Base-by-base conservation (phyloP, 148 eudicot genomes). In the Pharnaceum exiguum region DNA sequence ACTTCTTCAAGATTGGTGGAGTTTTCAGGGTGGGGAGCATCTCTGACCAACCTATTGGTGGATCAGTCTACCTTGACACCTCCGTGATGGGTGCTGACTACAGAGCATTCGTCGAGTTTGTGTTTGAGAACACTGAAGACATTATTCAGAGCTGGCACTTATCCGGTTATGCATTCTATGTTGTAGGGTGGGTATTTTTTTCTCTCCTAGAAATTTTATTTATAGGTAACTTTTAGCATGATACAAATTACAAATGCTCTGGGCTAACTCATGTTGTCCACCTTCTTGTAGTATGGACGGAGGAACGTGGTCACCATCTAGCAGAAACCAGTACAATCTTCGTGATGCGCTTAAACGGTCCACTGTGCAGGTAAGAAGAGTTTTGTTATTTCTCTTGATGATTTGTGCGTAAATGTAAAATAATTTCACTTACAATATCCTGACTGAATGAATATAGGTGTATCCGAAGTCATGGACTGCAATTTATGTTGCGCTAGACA, bases 391-490 rank as follows among this genome's bases (percentile, higher is more conserved):
- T n/a, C n/a, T n/a, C n/a, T n/a, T n/a, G n/a, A n/a, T n/a, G 12
- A 19, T 37, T 9, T 61, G 38, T 23, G 8, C 11, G n/a, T 11
- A 22, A 0, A 10, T 25, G 10, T 5, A 13, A 56, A 28, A 8
- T 50, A 33, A 23, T n/a, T n/a, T n/a, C n/a, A 42, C 52, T 50
- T 7, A 23, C 15, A 8, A 21, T 3, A 13, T 5, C 18, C 26
- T 28, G 35, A 58, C 19, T 51, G 16, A 3, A 10, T 23, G 24
- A 65, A 57, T 51, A 73, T 62, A 91, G 98, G 98, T 93, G 10
- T 93, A 93, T 63, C 98, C 96, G 3, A 76, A 78, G 10, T 85
- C 96, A 60, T 93, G 98, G 98, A 79, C 88, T 15, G 90, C 96
- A 1, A 74, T 93, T 3, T 88, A 82, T 27, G 24, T 93, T 10